These are phyloP conservation scores for Penicillium olsonii DNA, from an alignment of 2,329 filamentous ascomycete species.

Conservation along the genomic window DNA sequence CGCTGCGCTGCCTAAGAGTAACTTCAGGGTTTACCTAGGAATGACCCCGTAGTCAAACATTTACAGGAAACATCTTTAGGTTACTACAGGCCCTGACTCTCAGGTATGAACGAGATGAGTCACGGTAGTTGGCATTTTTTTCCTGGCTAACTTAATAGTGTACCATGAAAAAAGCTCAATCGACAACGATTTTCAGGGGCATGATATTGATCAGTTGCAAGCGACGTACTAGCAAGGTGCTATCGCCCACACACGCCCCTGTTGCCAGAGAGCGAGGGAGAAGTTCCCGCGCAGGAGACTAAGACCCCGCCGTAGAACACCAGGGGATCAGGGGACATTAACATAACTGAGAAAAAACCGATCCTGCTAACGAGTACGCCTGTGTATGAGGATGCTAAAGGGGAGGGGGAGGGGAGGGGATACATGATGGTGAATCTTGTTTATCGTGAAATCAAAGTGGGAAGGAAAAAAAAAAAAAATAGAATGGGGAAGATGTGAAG, in stretches of 20 bases:
- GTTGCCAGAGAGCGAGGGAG: constrained; percentile 16
- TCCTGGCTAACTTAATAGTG: constrained; percentile 19
- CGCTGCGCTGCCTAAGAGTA: no score
- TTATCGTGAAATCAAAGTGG: constrained; percentile 42
- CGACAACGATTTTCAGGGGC: constrained; percentile 14
- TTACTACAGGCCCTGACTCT: no score
- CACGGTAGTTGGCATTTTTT: constrained; percentile 21
- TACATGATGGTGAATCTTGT: constrained; percentile 53
- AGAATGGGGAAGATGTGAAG: constrained; percentile 15
- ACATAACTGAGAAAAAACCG: constrained; percentile 28
- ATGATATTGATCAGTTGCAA: constrained; percentile 10
- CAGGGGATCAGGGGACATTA: constrained; percentile 22
- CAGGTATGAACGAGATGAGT: no score
- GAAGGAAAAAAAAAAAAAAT: constrained; percentile 16
- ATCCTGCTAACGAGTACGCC: constrained; percentile 40
- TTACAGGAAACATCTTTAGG: no score
- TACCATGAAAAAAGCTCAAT: constrained; percentile 13
- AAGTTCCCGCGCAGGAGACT: constrained; percentile 10
- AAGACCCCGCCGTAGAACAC: constrained; percentile 16
- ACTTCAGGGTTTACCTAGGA: no score
- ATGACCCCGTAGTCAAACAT: no score
- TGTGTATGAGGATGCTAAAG: constrained; percentile 44
- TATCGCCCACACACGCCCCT: constrained; percentile 10
- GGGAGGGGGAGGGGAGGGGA: constrained; percentile 30
- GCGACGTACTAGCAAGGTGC: constrained; percentile 7